Percentiles rank a stretch among this genome's conserved stretches.
phyloP scores from a whole-genome alignment of 768 basidiomycete species.

The Nidularia sp. region DNA sequence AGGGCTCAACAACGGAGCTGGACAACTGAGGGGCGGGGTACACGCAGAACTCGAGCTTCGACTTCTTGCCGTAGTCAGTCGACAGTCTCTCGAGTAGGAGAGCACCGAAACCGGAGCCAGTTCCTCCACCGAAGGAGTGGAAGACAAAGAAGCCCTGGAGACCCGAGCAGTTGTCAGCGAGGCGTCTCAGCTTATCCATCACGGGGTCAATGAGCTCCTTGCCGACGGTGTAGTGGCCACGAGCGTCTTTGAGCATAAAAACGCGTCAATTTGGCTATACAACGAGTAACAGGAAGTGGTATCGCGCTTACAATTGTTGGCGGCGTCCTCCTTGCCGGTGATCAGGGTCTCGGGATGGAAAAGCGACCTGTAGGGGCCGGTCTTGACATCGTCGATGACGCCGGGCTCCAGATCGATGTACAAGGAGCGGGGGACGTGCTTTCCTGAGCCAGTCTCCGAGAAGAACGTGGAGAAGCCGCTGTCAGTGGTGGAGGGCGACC shows the following conservation, averaged over 20 bases:
- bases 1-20: conserved; percentile 96
- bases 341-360: conserved; percentile 98
- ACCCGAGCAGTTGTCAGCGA: conserved; percentile 95
- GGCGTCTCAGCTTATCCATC: conserved; percentile 91
- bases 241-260: conserved; percentile 61
- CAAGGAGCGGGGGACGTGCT: conserved; percentile 94
- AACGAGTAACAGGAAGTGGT: conserved; percentile 4
- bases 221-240: conserved; percentile 97
- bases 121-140: conserved; percentile 99
- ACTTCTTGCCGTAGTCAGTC: conserved; percentile 98
- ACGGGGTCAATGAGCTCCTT: conserved; percentile 97
- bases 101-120: conserved; percentile 97
- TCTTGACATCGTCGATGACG: conserved; percentile 93
- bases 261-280: conserved; percentile 9
- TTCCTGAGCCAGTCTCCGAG: conserved; percentile 89
- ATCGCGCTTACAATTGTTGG: conserved; percentile 87
- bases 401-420: conserved; percentile 96
- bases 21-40: conserved; percentile 93
- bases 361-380: conserved; percentile 85
- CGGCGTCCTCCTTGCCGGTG: conserved; percentile 97
- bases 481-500: conserved; percentile 65
- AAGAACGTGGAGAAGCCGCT: conserved; percentile 98
- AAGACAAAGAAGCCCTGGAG: conserved; percentile 99
- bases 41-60: conserved; percentile 96
- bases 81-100: conserved; percentile 94